These are phyloP conservation scores for Cymbidium sinense DNA, from an alignment of 106 monocot genomes.

Conservation along the genomic window DNA sequence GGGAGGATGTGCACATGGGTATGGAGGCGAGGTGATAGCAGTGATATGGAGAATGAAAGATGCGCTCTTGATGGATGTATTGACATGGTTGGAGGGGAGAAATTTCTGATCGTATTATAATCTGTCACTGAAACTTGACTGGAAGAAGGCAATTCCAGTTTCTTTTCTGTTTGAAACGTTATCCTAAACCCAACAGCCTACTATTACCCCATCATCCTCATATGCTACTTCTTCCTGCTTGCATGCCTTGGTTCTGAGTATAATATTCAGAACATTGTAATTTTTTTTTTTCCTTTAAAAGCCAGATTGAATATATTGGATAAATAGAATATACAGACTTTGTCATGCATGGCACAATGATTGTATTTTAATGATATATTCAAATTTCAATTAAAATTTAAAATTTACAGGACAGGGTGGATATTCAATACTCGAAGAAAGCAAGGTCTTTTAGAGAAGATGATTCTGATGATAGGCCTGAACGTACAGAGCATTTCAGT, in stretches of 20 bases:
- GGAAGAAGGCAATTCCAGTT: background rate
- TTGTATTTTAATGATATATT: background rate
- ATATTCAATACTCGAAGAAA: constrained; percentile 8
- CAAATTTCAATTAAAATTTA: background rate
- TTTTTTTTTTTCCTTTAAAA: no score
- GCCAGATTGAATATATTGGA: background rate
- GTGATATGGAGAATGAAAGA: background rate
- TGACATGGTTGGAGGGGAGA: background rate
- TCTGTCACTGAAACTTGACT: background rate
- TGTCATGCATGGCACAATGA: background rate
- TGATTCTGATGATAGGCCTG: constrained; percentile 5
- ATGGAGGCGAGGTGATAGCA: background rate
- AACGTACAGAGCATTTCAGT: constrained; percentile 2
- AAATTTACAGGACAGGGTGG: constrained; percentile 5
- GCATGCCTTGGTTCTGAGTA: background rate
- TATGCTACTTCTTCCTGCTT: background rate
- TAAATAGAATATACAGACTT: background rate
- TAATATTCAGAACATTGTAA: background rate
- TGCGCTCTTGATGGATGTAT: background rate
- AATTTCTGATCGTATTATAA: background rate
- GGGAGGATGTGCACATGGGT: background rate
- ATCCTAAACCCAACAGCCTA: background rate
- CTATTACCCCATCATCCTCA: background rate
- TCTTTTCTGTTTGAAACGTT: background rate
- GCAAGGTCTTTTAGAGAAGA: constrained; percentile 7